phyloP scores from a whole-genome alignment of 768 basidiomycete species.

The Termitomyces sp. region DNA sequence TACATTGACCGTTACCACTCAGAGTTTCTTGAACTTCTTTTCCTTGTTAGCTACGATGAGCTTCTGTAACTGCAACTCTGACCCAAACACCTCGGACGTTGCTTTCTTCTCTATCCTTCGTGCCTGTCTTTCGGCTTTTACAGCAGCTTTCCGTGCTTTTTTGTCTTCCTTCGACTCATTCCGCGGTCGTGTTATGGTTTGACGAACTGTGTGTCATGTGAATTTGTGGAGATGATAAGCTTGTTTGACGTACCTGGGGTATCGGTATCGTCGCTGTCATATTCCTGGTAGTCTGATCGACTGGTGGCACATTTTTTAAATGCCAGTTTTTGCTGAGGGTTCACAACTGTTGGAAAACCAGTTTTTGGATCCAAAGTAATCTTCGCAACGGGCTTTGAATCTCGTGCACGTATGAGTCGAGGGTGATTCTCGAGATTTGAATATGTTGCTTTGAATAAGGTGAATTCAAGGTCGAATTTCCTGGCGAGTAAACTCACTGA shows the following conservation, averaged over 20 bases:
- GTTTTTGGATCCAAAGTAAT: slow-evolving; percentile 75
- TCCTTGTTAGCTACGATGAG: slow-evolving; percentile 45
- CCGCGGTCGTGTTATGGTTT: slow-evolving; percentile 65
- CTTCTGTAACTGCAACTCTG: slow-evolving; percentile 62
- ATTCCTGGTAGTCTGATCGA: slow-evolving; percentile 16
- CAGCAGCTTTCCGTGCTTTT: slow-evolving; percentile 64
- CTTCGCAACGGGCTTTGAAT: slow-evolving; percentile 50
- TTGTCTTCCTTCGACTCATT: slow-evolving; percentile 77
- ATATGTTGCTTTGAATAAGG: slow-evolving; percentile 67
- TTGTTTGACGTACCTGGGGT: slow-evolving; percentile 18
- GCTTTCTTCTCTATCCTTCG: slow-evolving; percentile 68
- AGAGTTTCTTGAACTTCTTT: slow-evolving; percentile 44
- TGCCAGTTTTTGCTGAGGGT: slow-evolving; percentile 17
- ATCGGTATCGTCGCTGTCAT: slow-evolving; percentile 23
- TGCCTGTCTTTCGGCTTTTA: slow-evolving; percentile 62
- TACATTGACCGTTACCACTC: slow-evolving; percentile 4
- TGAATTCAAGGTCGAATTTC: neutral
- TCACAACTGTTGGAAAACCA: slow-evolving; percentile 61
- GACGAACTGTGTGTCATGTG: slow-evolving; percentile 8
- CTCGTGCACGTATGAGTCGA: slow-evolving; percentile 71
- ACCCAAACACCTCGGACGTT: slow-evolving; percentile 58
- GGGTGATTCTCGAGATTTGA: slow-evolving; percentile 99
- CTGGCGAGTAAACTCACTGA: slow-evolving; percentile 56
- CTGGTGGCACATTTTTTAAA: slow-evolving; percentile 12
- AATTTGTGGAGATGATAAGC: neutral